Base-by-base conservation (phyloP, 345 rosid genomes). In the Ceriops zippeliana region DNA sequence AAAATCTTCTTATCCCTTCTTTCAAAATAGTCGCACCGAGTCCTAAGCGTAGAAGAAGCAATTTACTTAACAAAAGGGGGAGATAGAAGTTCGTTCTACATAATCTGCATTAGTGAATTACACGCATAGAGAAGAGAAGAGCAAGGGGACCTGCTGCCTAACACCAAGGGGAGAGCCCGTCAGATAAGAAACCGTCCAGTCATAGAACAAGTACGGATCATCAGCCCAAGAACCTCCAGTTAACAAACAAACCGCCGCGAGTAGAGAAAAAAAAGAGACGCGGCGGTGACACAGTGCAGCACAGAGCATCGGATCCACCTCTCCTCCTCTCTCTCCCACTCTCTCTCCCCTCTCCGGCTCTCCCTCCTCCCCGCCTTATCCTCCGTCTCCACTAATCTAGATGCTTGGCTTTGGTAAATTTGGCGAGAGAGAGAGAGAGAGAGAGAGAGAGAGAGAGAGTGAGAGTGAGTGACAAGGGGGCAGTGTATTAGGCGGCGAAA, bases 171-270 rank as follows among this genome's bases (percentile, higher is more conserved):
- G 95, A 26, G 88, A 86, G 65, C 79, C 79, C 19, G 85, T 57
- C 72, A 87, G 73, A 74, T 90, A 92, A 56, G 98, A 90, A 74
- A 92, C 88, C 32, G 91, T 90, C 98, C 98, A 92, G 62, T 92
- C 96, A 70, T 73, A 87, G 83, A 81, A 89, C 69, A 83, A 85
- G 79, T 83, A 89, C 70, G 98, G 98, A 72, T 90, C 98, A 26
- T 65, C 87, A 38, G 87, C 96, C 2, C 67, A 81, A 61, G 72
- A 47, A 4, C 15, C 30, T 10, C 67, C 68, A 59, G 67, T 52
- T 28, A 63, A 58, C 74, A 71, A 6, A 67, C 66, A 68, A 19
- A 81, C 28, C 5, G 83, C 28, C 2, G 34, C 49, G 6, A 72
- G 63, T 5, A 72, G 2, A 10, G 57, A 67, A 67, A 75, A 81